These are phyloP conservation scores for Candida orba DNA, from an alignment of 805 yeast species.

Conservation along the genomic window DNA sequence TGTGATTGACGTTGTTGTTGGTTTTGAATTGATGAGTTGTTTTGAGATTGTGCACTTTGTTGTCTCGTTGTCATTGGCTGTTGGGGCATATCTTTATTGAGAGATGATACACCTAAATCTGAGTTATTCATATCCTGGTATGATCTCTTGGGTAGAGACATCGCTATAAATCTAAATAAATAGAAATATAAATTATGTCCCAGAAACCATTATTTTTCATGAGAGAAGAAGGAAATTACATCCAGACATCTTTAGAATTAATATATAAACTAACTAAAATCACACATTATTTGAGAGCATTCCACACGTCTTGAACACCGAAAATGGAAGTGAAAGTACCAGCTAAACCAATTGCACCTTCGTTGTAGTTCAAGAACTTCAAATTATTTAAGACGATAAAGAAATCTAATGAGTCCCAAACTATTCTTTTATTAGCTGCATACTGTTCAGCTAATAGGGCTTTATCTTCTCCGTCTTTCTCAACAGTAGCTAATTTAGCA, in stretches of 20 bases:
- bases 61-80: constrained; percentile 11
- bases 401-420: constrained; percentile 72
- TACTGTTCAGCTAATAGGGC: constrained; percentile 37
- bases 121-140: constrained; percentile 15
- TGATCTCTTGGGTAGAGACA: constrained; percentile 8
- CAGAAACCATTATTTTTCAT: no score
- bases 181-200: no score
- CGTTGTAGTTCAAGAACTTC: constrained; percentile 53
- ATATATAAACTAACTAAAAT: no score
- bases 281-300: constrained; percentile 15
- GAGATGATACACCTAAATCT: constrained; percentile 5
- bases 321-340: constrained; percentile 77
- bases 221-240: no score
- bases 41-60: constrained; percentile 13
- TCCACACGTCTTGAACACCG: constrained; percentile 74
- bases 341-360: constrained; percentile 76
- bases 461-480: constrained; percentile 29
- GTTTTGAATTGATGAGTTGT: background rate
- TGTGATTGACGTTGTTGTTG: constrained; percentile 2
- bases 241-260: background rate
- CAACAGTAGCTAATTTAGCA: constrained; percentile 13
- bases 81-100: background rate
- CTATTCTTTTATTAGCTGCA: constrained; percentile 51
- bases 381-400: constrained; percentile 69
- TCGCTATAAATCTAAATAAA: no score